phyloP scores from a whole-genome alignment of 2,329 filamentous ascomycete species.

The Alternaria dauci region DNA sequence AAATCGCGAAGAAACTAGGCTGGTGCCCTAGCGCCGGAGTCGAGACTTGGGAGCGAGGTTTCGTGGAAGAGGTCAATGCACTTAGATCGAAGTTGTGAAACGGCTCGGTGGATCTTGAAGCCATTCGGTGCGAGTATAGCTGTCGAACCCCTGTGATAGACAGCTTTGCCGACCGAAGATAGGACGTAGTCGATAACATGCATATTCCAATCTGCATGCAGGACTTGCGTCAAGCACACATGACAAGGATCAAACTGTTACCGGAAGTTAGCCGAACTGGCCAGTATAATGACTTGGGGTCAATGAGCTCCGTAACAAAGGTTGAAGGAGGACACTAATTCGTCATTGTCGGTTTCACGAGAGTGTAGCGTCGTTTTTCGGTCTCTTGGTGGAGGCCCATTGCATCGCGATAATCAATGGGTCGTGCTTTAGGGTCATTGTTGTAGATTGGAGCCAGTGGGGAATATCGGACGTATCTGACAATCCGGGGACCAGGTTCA shows the following conservation, averaged over 20 bases:
- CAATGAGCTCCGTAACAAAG: too few species aligned
- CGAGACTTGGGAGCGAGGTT: slow-evolving; percentile 8
- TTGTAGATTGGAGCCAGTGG: too few species aligned
- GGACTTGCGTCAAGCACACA: neutral
- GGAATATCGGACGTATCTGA: neutral
- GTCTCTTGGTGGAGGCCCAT: too few species aligned
- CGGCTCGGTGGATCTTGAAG: neutral
- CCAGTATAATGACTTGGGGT: too few species aligned
- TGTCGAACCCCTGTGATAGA: neutral
- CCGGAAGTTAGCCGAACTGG: neutral
- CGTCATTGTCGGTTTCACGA: too few species aligned
- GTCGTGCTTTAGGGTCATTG: too few species aligned
- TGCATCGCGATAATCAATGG: too few species aligned
- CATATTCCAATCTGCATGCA: neutral
- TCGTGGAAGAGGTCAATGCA: slow-evolving; percentile 3
- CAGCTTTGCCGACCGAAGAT: neutral
- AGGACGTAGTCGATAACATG: neutral
- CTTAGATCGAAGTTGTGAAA: slow-evolving; percentile 1
- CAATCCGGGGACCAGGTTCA: neutral
- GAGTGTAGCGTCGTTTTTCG: too few species aligned
- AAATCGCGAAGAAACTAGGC: slow-evolving; percentile 1
- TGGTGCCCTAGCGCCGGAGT: neutral
- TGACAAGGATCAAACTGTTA: neutral
- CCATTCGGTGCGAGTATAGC: neutral
- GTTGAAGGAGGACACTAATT: too few species aligned